Evolutionary conservation across 2,329 filamentous ascomycete species (phyloP).

Genomic region (Zalaria sp.): DNA sequence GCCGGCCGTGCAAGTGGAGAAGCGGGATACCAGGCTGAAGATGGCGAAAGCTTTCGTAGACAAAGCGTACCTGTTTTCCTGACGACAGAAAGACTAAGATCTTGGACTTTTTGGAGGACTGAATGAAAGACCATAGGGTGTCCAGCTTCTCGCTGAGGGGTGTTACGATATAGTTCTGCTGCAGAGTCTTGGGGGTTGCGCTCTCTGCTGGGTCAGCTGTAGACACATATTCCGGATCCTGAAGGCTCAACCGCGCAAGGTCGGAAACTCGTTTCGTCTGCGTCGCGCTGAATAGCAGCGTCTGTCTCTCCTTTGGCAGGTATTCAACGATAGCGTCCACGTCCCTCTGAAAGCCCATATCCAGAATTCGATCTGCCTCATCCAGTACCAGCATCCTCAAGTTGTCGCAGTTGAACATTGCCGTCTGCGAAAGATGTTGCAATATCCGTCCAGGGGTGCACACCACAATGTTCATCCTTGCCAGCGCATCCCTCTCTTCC

Average conservation of each 20-base stretch:
- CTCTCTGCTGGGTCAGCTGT: constrained; percentile 71
- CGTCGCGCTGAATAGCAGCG: constrained; percentile 87
- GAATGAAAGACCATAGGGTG: constrained; percentile 83
- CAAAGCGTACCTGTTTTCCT: constrained; percentile 90
- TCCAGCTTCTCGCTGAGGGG: constrained; percentile 81
- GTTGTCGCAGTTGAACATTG: constrained; percentile 77
- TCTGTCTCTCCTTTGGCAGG: constrained; percentile 73
- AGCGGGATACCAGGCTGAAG: constrained; percentile 89
- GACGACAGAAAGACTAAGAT: constrained; percentile 92
- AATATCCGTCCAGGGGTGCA: constrained; percentile 91
- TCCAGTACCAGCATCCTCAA: constrained; percentile 87
- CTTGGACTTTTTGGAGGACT: constrained; percentile 80
- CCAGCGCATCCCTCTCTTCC: constrained; percentile 72
- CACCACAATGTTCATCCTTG: constrained; percentile 91
- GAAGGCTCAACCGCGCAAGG: constrained; percentile 71
- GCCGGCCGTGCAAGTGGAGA: constrained; percentile 82
- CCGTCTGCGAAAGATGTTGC: constrained; percentile 90
- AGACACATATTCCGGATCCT: constrained; percentile 86
- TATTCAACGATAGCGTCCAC: constrained; percentile 91
- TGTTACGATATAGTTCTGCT: constrained; percentile 83
- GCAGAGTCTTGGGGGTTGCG: constrained; percentile 70
- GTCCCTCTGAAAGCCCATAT: constrained; percentile 87
- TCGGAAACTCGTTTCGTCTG: constrained; percentile 93
- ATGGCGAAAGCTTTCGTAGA: constrained; percentile 84
- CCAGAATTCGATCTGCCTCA: constrained; percentile 91